phyloP scores from a whole-genome alignment of 179 eudicot species.

The Camellia oleifera region DNA sequence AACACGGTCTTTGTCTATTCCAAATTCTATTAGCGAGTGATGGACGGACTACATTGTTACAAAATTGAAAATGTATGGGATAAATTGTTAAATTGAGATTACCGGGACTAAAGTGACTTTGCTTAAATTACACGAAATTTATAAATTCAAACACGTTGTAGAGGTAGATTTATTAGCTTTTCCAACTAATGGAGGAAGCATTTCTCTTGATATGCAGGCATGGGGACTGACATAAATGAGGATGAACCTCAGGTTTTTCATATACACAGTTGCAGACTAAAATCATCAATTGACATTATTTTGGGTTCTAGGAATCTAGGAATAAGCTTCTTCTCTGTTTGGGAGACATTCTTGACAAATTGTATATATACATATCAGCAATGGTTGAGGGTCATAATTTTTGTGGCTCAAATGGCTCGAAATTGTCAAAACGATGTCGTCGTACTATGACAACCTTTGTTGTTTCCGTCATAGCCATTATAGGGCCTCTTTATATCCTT shows the following conservation, averaged over 20 bases:
- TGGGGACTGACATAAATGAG: slow-evolving; percentile 31
- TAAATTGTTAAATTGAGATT: no score
- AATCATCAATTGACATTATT: slow-evolving; percentile 16
- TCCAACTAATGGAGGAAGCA: not conserved
- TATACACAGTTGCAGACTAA: not conserved
- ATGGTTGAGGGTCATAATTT: no score
- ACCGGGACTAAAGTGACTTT: no score
- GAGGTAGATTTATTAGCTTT: not conserved
- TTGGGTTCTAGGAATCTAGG: not conserved
- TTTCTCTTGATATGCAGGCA: slow-evolving; percentile 25
- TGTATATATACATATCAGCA: slow-evolving; percentile 4
- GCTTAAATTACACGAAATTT: no score
- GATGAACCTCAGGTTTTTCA: not conserved
- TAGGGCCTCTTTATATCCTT: not conserved
- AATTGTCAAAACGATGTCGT: no score
- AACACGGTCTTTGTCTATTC: no score
- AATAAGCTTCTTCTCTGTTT: slow-evolving; percentile 11
- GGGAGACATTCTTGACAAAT: not conserved
- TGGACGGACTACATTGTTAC: no score
- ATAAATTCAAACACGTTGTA: no score
- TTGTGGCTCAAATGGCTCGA: no score
- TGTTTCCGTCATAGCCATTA: not conserved
- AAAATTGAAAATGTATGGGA: no score
- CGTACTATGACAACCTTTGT: not conserved
- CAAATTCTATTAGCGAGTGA: no score